Percentiles rank a stretch among this genome's conserved stretches.
These are phyloP conservation scores for Ascochyta clinopodiicola DNA, from an alignment of 2,329 filamentous ascomycete species.

Conservation along the genomic window DNA sequence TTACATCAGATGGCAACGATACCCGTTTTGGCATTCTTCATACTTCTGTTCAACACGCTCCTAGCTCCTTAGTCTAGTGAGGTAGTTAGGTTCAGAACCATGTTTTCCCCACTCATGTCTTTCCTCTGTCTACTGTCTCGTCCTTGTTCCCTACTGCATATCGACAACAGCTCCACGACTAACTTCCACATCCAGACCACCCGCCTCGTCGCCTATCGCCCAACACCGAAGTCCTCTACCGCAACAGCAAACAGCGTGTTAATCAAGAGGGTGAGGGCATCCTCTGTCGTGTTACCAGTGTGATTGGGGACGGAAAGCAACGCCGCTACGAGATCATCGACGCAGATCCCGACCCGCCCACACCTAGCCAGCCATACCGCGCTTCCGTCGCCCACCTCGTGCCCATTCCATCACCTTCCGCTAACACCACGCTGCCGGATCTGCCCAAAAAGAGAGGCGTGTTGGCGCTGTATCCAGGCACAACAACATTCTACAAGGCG, in stretches of 20 bases:
- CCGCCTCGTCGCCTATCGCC: constrained; percentile 43
- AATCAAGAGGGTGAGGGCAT: constrained; percentile 58
- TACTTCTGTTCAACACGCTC: constrained; percentile 19
- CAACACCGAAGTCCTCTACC: constrained; percentile 59
- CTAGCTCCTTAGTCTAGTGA: constrained; percentile 30
- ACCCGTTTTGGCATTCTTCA: constrained; percentile 23
- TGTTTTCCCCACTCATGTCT: constrained; percentile 4
- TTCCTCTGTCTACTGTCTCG: neutral
- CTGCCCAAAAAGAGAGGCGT: constrained; percentile 53
- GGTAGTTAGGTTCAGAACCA: constrained; percentile 22
- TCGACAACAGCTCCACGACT: constrained; percentile 6
- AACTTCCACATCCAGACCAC: constrained; percentile 20
- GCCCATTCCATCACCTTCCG: constrained; percentile 51
- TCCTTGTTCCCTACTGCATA: neutral
- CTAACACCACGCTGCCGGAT: constrained; percentile 51
- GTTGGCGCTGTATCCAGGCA: constrained; percentile 58
- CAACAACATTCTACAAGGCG: constrained; percentile 62
- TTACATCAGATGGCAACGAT: constrained; percentile 27
- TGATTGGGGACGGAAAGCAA: constrained; percentile 62
- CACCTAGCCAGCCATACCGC: constrained; percentile 50
- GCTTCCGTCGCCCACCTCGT: constrained; percentile 56
- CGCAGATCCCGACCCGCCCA: constrained; percentile 52
- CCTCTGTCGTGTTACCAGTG: constrained; percentile 57
- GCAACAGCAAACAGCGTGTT: constrained; percentile 51
- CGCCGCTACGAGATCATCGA: constrained; percentile 62